Evolutionary conservation across 257 asterid species (phyloP).

Genomic region (Solanum ossicruentum): DNA sequence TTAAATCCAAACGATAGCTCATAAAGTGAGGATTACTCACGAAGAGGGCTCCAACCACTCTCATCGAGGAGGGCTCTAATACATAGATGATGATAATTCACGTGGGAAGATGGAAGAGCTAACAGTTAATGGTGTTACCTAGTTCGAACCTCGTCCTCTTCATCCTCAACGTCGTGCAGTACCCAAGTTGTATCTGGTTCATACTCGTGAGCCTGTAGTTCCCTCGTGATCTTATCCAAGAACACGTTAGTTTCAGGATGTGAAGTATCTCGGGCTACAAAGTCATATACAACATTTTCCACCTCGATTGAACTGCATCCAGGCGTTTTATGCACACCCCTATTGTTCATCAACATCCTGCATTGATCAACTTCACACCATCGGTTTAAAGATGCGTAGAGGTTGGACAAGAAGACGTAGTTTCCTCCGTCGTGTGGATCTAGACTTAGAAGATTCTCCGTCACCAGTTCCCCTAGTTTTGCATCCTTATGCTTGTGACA

Average conservation of each 20-base stretch:
- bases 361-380: constrained; percentile 14
- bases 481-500: constrained; percentile 5
- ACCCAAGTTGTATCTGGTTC: constrained; percentile 50
- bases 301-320: constrained; percentile 24
- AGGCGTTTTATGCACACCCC: constrained; percentile 13
- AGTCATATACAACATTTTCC: constrained; percentile 5
- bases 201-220: constrained; percentile 35
- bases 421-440: constrained; percentile 24
- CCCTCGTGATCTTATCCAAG: constrained; percentile 29
- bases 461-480: constrained; percentile 12
- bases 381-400: constrained; percentile 16
- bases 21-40: no score
- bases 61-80: no score
- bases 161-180: constrained; percentile 56
- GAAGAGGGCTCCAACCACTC: no score
- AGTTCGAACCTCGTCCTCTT: constrained; percentile 40
- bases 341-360: constrained; percentile 15
- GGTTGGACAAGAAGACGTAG: constrained; percentile 15
- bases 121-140: no score
- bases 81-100: no score
- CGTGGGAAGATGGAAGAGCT: no score
- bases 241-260: constrained; percentile 18
- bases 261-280: constrained; percentile 16
- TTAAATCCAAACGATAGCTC: no score
- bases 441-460: constrained; percentile 12